Evolutionary conservation across 768 basidiomycete species (phyloP).

Genomic region (Pulveroboletus sp.): DNA sequence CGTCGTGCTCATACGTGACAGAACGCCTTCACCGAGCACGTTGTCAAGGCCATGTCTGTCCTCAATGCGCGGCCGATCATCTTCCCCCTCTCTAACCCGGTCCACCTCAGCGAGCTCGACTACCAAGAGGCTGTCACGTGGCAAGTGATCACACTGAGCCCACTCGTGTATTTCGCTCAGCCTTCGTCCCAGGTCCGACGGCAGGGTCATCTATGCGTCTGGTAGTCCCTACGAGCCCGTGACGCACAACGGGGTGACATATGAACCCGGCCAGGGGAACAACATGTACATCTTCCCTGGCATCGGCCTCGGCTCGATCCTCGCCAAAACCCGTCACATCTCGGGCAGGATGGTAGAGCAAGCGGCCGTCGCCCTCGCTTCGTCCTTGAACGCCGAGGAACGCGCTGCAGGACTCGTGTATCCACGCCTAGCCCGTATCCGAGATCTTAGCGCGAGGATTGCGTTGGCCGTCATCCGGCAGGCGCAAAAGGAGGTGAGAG

Average conservation of each 20-base stretch:
- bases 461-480: constrained; percentile 58
- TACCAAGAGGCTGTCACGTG: constrained; percentile 57
- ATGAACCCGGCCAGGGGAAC: constrained; percentile 74
- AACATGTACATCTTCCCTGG: constrained; percentile 72
- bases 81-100: constrained; percentile 77
- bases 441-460: constrained; percentile 60
- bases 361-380: constrained; percentile 55
- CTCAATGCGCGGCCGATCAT: constrained; percentile 71
- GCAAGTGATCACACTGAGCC: constrained; percentile 26
- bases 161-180: background rate
- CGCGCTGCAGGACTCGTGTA: constrained; percentile 53
- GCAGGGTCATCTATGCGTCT: constrained; percentile 64
- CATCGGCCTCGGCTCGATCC: constrained; percentile 58
- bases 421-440: constrained; percentile 60
- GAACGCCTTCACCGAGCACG: constrained; percentile 59
- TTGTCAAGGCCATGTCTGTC: constrained; percentile 58
- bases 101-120: constrained; percentile 55
- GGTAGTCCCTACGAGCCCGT: constrained; percentile 64
- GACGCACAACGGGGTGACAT: constrained; percentile 40
- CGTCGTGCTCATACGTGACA: constrained; percentile 8
- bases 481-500: constrained; percentile 58
- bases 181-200: constrained; percentile 46
- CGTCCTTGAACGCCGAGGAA: constrained; percentile 55
- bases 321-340: constrained; percentile 52
- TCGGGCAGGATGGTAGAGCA: constrained; percentile 70